Evolutionary conservation across 1,139 yeast genomes (phyloP).

Genomic region (Magnusiomyces paraingens): DNA sequence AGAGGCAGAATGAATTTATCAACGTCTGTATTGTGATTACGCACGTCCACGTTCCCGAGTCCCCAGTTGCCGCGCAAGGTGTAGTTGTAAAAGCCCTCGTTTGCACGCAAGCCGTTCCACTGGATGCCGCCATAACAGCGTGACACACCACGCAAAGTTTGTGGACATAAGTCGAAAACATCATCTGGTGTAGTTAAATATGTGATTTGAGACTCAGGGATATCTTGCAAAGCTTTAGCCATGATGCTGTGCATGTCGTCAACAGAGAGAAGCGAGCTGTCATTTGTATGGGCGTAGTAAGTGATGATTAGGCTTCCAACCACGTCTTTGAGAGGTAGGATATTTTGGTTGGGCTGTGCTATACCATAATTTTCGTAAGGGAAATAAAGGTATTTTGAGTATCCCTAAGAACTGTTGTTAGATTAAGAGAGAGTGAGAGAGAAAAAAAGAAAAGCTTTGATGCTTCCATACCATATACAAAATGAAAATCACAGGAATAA

Average conservation of each 20-base stretch:
- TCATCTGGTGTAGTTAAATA: conserved; percentile 24
- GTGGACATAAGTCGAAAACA: conserved; percentile 27
- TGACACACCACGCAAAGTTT: conserved; percentile 31
- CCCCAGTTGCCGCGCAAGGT: conserved; percentile 35
- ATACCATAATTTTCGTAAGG: conserved; percentile 32
- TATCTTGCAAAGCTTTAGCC: conserved; percentile 26
- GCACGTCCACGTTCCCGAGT: conserved; percentile 24
- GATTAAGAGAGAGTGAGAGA: neutral
- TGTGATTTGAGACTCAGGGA: conserved; percentile 26
- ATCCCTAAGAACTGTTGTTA: conserved; percentile 22
- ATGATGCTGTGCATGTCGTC: conserved; percentile 28
- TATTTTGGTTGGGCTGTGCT: conserved; percentile 23
- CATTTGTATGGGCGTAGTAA: conserved; percentile 22
- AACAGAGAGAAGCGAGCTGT: conserved; percentile 15
- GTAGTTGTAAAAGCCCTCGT: conserved; percentile 29
- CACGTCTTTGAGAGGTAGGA: conserved; percentile 22
- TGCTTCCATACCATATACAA: neutral
- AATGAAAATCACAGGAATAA: neutral
- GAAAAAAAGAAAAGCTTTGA: neutral
- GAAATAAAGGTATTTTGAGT: conserved; percentile 29
- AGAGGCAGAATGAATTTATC: conserved; percentile 32
- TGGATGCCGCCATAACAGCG: conserved; percentile 33
- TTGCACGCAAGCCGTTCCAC: conserved; percentile 27
- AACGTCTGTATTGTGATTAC: conserved; percentile 24
- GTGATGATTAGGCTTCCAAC: conserved; percentile 27